These are phyloP conservation scores for Bondarzewia mesenterica DNA, from an alignment of 1,284 basidiomycete species.

Conservation along the genomic window DNA sequence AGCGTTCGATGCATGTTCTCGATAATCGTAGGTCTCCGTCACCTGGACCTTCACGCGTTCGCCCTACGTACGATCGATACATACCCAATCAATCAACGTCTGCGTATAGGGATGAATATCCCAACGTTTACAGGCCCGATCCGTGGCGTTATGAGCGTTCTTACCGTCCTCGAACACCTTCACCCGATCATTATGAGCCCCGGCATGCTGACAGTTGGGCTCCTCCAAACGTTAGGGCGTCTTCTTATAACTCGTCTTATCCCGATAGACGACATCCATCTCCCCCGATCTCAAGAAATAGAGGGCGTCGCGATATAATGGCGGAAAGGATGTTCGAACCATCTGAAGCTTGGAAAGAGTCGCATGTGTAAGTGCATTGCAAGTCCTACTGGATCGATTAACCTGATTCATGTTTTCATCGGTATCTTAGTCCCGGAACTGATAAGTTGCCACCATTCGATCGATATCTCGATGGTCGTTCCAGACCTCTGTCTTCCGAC, in stretches of 20 bases:
- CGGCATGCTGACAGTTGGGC: conserved; percentile 20
- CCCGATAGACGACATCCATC: conserved; percentile 22
- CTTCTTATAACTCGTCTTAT: conserved; percentile 20
- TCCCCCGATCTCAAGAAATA: conserved; percentile 21
- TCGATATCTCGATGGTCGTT: conserved; percentile 7
- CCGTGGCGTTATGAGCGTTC: conserved; percentile 25
- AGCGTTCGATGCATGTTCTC: conserved; percentile 7
- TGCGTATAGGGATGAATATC: conserved; percentile 29
- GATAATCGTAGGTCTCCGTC: conserved; percentile 30
- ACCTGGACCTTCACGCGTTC: conserved; percentile 34
- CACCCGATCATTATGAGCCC: conserved; percentile 40
- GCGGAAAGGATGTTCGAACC: conserved; percentile 61
- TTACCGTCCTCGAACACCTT: conserved; percentile 40
- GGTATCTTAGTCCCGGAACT: conserved; percentile 3
- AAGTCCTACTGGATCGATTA: conserved; percentile 3
- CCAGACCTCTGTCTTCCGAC: conserved; percentile 1
- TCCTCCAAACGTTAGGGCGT: conserved; percentile 24
- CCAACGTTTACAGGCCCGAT: conserved; percentile 37
- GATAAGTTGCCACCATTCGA: conserved; percentile 9
- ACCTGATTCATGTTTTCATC: not conserved
- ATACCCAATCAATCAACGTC: conserved; percentile 23
- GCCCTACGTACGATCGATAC: conserved; percentile 42
- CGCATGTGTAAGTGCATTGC: conserved; percentile 23
- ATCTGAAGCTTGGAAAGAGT: conserved; percentile 61
- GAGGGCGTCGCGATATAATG: conserved; percentile 31